Conservation (phyloP, 2,329 filamentous ascomycete genomes). For the Scytalidium lignicola region DNA sequence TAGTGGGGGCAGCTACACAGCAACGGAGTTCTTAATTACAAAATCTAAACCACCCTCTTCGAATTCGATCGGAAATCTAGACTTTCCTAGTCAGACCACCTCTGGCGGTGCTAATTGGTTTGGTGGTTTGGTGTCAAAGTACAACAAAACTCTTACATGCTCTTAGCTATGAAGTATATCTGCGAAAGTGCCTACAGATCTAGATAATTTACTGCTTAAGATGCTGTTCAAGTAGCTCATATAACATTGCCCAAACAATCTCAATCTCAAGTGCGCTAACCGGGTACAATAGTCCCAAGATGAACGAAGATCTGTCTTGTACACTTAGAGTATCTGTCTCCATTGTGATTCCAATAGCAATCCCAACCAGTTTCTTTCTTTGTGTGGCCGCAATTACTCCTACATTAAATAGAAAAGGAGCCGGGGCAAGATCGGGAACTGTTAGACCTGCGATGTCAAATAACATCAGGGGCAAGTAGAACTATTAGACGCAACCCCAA, state of each 20-base stretch:
- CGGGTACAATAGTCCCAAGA: conserved; percentile 2
- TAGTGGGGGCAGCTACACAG: conserved; percentile 31
- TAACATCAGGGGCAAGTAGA: too few relatives aligned
- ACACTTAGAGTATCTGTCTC: conserved; percentile 14
- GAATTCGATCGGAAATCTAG: conserved; percentile 30
- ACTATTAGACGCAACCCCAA: too few relatives aligned
- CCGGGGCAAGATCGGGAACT: not conserved
- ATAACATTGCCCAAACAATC: not conserved
- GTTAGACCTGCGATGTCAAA: not conserved
- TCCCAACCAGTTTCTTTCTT: conserved; percentile 14
- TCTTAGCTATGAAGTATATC: conserved; percentile 36
- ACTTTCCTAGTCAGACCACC: conserved; percentile 30
- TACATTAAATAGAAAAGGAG: not conserved
- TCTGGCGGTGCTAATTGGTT: conserved; percentile 46
- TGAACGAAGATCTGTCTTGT: conserved; percentile 14
- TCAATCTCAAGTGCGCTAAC: not conserved
- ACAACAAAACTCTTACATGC: conserved; percentile 36
- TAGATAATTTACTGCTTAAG: conserved; percentile 44
- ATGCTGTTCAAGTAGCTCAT: not conserved
- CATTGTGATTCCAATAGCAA: conserved; percentile 17
- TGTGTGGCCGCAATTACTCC: conserved; percentile 1
- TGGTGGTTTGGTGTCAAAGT: conserved; percentile 35
- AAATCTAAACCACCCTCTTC: conserved; percentile 20
- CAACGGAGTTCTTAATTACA: conserved; percentile 27
- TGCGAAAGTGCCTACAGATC: conserved; percentile 45